phyloP scores from a whole-genome alignment of 768 basidiomycete genomes.

The Lactarius sanguifluus region DNA sequence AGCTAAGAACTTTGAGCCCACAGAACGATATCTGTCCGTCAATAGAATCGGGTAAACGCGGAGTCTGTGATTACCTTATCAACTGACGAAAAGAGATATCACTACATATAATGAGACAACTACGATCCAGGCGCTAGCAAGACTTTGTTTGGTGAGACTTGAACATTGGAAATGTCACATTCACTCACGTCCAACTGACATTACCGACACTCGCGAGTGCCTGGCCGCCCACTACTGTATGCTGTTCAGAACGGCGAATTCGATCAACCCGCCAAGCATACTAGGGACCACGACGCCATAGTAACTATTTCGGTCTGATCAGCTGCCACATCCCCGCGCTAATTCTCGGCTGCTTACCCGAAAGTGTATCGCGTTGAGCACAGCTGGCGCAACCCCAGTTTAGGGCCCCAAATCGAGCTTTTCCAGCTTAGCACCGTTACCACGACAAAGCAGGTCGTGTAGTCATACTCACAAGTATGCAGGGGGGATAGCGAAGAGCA shows the following conservation, averaged over 20 bases:
- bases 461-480: conserved; percentile 42
- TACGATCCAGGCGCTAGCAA: conserved; percentile 64
- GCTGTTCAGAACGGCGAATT: conserved; percentile 57
- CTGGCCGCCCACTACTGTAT: conserved; percentile 67
- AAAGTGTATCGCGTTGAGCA: conserved; percentile 64
- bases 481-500: conserved; percentile 43
- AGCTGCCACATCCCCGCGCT: neutral
- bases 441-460: neutral
- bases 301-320: conserved; percentile 42
- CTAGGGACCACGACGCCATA: conserved; percentile 52
- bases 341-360: conserved; percentile 41
- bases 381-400: conserved; percentile 81
- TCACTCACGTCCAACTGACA: conserved; percentile 51
- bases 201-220: conserved; percentile 51
- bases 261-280: conserved; percentile 50
- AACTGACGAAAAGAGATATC: conserved; percentile 55
- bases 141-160: neutral
- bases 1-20: conserved; percentile 61
- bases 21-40: conserved; percentile 56
- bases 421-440: conserved; percentile 27
- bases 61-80: neutral
- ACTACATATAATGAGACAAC: conserved; percentile 70
- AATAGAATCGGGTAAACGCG: conserved; percentile 1
- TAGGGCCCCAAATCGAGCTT: conserved; percentile 71
- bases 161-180: neutral